Evolutionary conservation across 108 stramenopile genomes (phyloP), one percentile per base, ranked within the genome.

Genomic region (Asterionellopsis glacialis): DNA sequence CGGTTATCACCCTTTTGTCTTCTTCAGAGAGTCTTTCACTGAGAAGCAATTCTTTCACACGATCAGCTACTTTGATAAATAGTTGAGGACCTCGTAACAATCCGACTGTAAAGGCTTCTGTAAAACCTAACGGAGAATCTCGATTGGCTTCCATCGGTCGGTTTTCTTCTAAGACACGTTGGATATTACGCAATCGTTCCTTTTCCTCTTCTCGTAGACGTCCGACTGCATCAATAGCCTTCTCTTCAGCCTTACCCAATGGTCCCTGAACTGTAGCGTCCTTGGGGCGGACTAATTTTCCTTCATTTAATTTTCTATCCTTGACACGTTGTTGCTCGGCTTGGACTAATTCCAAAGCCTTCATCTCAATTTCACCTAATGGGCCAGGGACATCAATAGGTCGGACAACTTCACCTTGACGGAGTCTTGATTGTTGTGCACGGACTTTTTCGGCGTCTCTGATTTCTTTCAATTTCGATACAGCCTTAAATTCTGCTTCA

Each of bases 361-460:
- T 63, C 52, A 73, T 57, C 42, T 90, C 89, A 41, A 90, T 71
- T 67, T 90, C 89, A 0, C 89, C 89, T 53, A 90, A 45, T 4
- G 89, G 89, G 14, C 89, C 89, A 11, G 89, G 85, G 38, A 90
- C 77, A 75, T 90, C 89, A 43, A 90, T 87, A 11, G 89, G 89
- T 23, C 89, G 65, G 1, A 87, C 83, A 13, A 69, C 54, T 18
- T 74, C 80, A 26, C 84, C 90, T 7, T 33, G 33, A 23, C 80
- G 67, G 11, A 22, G 59, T 51, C 64, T 59, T 24, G 80, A 83
- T 57, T 82, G 84, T 57, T 79, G 59, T 75, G 76, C 71, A 52
- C 90, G 68, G 26, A 77, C 40, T 43, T 61, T 71, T 55, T 91
- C 90, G 3, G 90, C 73, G 13, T 81, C 63, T 11, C 67, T 58